A percentile compares a stretch with the other conserved stretches of the same genome.
Evolutionary conservation across 2,329 filamentous ascomycete species (phyloP).

Genomic region (Kalmusia sp.): DNA sequence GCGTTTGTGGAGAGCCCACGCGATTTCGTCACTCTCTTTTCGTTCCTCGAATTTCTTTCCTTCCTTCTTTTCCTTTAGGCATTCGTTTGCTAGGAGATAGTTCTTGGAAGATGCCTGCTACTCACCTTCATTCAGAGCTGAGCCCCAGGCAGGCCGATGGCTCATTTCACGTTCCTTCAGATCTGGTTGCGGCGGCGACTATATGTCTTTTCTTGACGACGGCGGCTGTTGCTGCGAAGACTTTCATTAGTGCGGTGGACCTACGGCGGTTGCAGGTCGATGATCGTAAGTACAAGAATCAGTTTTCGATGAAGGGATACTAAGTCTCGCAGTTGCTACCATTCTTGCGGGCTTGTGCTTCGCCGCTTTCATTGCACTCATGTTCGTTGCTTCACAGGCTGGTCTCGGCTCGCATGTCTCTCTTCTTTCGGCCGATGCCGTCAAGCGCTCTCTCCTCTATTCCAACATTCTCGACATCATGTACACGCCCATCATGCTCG

Average conservation of each 20-base stretch:
- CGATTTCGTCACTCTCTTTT: background rate
- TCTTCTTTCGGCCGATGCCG: constrained; percentile 5
- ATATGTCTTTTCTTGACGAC: constrained; percentile 19
- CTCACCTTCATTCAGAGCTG: constrained; percentile 4
- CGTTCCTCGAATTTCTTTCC: background rate
- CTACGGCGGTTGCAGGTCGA: constrained; percentile 14
- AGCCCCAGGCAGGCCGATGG: constrained; percentile 7
- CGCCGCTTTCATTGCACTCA: constrained; percentile 6
- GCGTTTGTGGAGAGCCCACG: background rate
- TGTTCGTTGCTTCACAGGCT: constrained; percentile 12
- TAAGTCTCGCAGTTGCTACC: constrained; percentile 10
- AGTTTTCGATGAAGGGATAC: background rate
- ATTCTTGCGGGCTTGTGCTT: constrained; percentile 14
- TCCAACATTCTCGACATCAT: constrained; percentile 17
- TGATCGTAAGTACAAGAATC: constrained; percentile 13
- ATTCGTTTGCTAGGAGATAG: constrained; percentile 1
- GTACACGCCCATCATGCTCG: constrained; percentile 23
- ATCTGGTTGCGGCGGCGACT: constrained; percentile 14
- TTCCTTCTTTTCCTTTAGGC: constrained; percentile 6
- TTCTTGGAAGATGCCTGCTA: constrained; percentile 1
- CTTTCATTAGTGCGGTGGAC: constrained; percentile 15
- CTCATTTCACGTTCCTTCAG: constrained; percentile 11
- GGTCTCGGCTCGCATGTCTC: constrained; percentile 3
- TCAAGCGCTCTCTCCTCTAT: constrained; percentile 9
- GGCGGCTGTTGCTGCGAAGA: constrained; percentile 12